Percentiles rank a stretch among this genome's conserved stretches.
Conservation (phyloP, 2,329 filamentous ascomycete species). For the Colletotrichum cordylinicola region DNA sequence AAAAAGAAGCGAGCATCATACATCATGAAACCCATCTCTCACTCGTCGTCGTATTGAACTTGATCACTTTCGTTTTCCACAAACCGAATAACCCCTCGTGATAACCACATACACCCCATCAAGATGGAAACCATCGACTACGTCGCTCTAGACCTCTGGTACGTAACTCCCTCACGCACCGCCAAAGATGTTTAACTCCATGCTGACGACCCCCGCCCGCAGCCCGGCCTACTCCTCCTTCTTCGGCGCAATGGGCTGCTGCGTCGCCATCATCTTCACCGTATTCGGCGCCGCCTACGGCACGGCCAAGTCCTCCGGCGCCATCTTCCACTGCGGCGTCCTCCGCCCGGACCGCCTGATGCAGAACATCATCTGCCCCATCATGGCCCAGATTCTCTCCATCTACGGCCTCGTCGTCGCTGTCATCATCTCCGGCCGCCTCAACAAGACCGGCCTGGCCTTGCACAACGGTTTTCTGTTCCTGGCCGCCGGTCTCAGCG, state of each 20-base stretch:
- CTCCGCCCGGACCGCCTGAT: constrained; percentile 49
- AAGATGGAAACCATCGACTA: constrained; percentile 32
- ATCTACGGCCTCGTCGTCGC: constrained; percentile 52
- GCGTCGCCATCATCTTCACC: constrained; percentile 55
- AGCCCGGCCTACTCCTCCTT: constrained; percentile 52
- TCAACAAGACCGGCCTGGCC: constrained; percentile 44
- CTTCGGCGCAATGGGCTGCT: constrained; percentile 47
- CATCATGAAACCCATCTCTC: neutral
- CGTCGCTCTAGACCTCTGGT: constrained; percentile 43
- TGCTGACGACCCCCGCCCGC: neutral
- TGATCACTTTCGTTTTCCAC: neutral
- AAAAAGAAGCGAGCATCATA: neutral
- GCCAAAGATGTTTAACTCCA: neutral
- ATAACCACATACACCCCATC: neutral
- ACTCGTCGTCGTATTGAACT: neutral
- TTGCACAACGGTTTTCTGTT: constrained; percentile 49
- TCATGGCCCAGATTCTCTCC: constrained; percentile 54
- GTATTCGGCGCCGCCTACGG: constrained; percentile 54
- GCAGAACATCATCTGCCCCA: constrained; percentile 50
- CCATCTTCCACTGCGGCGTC: constrained; percentile 49
- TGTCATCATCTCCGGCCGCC: constrained; percentile 48
- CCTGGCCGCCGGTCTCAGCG: constrained; percentile 47
- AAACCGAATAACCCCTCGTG: neutral
- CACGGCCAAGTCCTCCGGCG: constrained; percentile 46
- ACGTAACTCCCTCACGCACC: constrained; percentile 13